Evolutionary conservation across 768 basidiomycete species (phyloP), one percentile per base, ranked within the genome.

Genomic region (Cystobasidiopsis lactophilus): DNA sequence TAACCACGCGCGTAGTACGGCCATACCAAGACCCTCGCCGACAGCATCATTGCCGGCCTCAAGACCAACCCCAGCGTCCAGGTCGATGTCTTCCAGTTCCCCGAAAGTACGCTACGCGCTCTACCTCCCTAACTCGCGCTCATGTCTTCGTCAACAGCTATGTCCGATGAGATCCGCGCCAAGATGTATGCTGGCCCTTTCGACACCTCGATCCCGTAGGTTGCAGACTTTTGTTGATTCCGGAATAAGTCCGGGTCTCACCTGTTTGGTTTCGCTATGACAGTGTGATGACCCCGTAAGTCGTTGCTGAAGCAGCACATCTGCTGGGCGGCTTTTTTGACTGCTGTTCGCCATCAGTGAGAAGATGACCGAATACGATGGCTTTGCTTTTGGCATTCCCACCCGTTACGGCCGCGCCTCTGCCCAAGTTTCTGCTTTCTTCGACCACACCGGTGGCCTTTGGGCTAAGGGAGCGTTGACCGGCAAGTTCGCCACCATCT

Each of bases 401-500:
- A 58, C 52, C 31, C 56, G 85, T 60, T 89, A 75, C 67, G 85
- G 85, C 39, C 77, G 74, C 61, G 77, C 82, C 66, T 75, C 84
- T 24, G 80, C 71, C 2, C 85, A 88, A 60, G 80, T 67, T 0
- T 64, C 63, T 37, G 57, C 65, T 0, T 79, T 86, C 68, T 84
- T 80, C 76, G 82, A 85, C 57, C 63, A 71, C 5, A 83, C 82
- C 7, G 82, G 83, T 52, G 60, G 65, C 1, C 71, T 81, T 30
- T 84, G 82, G 82, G 60, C 53, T 0, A 47, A 26, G n/a, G 58
- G 82, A 21, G 69, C 66, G 1, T 69, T 88, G 48, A 66, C 71
- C 18, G 85, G 84, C 59, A 89, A 88, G 66, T 78, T 75, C 58
- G 84, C 74, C 2, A 72, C 76, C 13, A 67, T 77, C 40, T 86